Evolutionary conservation across 345 rosid species (phyloP).

Genomic region (Schrenkiella parvula): DNA sequence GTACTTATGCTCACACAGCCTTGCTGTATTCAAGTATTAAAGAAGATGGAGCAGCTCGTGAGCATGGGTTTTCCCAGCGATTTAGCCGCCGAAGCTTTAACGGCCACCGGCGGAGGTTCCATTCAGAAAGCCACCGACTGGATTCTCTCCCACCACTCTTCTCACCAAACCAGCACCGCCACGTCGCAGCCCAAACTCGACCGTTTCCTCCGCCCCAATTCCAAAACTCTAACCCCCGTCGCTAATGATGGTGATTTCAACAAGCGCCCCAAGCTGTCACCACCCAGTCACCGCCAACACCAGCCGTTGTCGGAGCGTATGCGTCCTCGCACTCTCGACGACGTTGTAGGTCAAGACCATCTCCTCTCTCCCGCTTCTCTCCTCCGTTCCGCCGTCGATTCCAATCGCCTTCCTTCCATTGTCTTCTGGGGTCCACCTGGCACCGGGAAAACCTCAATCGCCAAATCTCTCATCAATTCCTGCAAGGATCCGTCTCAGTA

Average conservation of each 20-base stretch:
- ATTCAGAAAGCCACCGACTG: constrained; percentile 32
- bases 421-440: constrained; percentile 92
- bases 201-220: constrained; percentile 27
- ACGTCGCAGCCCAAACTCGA: constrained; percentile 30
- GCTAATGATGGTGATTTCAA: not conserved
- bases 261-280: constrained; percentile 27
- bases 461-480: constrained; percentile 59
- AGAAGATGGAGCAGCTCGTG: constrained; percentile 30
- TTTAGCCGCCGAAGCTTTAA: constrained; percentile 28
- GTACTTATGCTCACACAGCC: not conserved
- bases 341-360: constrained; percentile 78
- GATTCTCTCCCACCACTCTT: constrained; percentile 29
- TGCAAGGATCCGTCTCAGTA: constrained; percentile 34
- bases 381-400: constrained; percentile 53
- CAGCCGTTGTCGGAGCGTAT: constrained; percentile 71
- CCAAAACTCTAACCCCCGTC: constrained; percentile 10
- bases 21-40: not conserved
- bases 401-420: constrained; percentile 63
- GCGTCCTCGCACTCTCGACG: constrained; percentile 68
- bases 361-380: constrained; percentile 51
- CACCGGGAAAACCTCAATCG: constrained; percentile 83
- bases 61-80: constrained; percentile 33
- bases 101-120: constrained; percentile 32
- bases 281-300: constrained; percentile 19
- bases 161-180: not conserved